Evolutionary conservation across 129 eudicot species (phyloP), one percentile per base, ranked within the genome.

Genomic region (Lonicera japonica): DNA sequence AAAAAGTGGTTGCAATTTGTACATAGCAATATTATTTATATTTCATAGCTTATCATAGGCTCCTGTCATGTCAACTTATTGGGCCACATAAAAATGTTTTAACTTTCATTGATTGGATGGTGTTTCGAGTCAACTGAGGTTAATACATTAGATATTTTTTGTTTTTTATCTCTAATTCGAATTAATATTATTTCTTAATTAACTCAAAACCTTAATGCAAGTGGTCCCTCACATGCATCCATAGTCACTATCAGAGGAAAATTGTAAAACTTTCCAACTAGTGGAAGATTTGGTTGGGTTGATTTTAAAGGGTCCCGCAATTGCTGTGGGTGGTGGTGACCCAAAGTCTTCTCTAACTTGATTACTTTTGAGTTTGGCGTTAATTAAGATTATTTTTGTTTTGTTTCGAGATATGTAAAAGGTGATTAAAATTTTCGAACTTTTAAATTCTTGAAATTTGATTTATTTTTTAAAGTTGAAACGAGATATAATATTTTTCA

Each of bases 241-340:
- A 56, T 40, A 11, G 83, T 79, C 83, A 65, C 63, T 60, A 18
- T 70, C 77, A 66, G 66, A 46, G 50, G 62, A 55, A 79, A 61
- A 61, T 70, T 65, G 70, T 40, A 67, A 56, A 70, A 54, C 75
- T 75, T 74, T 75, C 45, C 63, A 65, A 63, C 56, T 62, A 56
- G 73, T 66, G 67, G 76, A 72, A 74, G 77, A 70, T 79, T 74
- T 64, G 54, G 67, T 55, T 13, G 38, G 68, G 34, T 64, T 64
- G 39, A 73, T 56, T 46, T 57, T 14, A 10, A 43, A 1, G 50
- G 50, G 50, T 43, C 50, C 50, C 50, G 2, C 50, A 3, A 43
- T 29, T 2, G 36, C 4, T 29, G 6, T 29, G 36, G 36, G 36
- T 2, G 36, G 36, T 29, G 36, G 6, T n/a, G n/a, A n/a, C n/a